These are phyloP conservation scores for Micractinium sp. DNA, from an alignment of 139 green algal species.

Conservation along the genomic window DNA sequence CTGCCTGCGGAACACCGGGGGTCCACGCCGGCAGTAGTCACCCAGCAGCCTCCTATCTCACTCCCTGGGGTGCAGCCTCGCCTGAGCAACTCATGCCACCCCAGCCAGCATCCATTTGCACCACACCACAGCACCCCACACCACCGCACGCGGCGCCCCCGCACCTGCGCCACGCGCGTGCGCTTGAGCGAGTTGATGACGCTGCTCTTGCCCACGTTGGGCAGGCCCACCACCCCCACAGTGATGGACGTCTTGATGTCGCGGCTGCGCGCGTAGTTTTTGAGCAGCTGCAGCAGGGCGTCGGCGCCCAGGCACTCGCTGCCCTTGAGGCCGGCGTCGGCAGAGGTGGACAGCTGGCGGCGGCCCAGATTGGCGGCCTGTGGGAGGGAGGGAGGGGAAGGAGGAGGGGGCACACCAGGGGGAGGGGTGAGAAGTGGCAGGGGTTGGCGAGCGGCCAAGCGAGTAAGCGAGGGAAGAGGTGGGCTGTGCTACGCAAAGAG, in stretches of 20 bases:
- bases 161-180: slow-evolving; percentile 77
- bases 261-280: slow-evolving; percentile 89
- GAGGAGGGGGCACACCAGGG: background rate
- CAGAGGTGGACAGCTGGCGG: slow-evolving; percentile 26
- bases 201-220: slow-evolving; percentile 97
- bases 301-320: slow-evolving; percentile 77
- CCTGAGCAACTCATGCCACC: background rate
- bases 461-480: too few relatives aligned
- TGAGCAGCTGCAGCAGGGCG: slow-evolving; percentile 97
- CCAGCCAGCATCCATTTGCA: background rate
- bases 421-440: background rate
- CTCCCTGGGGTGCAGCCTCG: too few relatives aligned
- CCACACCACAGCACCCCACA: background rate
- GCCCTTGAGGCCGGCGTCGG: slow-evolving; percentile 37
- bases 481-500: too few relatives aligned
- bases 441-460: too few relatives aligned
- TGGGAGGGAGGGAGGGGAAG: background rate
- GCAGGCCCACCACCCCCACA: slow-evolving; percentile 95
- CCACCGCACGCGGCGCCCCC: background rate
- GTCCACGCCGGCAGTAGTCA: too few relatives aligned
- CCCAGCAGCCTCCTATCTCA: too few relatives aligned
- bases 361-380: slow-evolving; percentile 54
- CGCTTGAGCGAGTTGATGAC: slow-evolving; percentile 98
- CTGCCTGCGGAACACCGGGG: too few relatives aligned
- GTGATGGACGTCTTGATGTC: slow-evolving; percentile 94